phyloP scores from a whole-genome alignment of 306 rosid genomes.

The Spatholobus suberectus region DNA sequence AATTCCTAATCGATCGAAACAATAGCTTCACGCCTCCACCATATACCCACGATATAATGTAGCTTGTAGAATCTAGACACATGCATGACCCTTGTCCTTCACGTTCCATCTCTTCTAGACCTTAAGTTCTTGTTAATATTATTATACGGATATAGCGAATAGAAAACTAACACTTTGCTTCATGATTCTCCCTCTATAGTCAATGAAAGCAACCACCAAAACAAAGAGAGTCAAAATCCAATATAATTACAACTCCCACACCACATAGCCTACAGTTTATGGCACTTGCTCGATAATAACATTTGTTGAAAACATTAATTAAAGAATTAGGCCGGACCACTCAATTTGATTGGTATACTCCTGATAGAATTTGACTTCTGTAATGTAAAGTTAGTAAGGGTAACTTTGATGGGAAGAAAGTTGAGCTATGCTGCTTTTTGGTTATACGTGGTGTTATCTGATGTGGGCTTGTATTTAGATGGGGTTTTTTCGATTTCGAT shows the following conservation, averaged over 20 bases:
- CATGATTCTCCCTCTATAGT: neutral
- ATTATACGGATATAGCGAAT: slow-evolving; percentile 5
- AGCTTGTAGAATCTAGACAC: slow-evolving; percentile 38
- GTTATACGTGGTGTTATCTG: too few species aligned
- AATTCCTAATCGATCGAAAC: slow-evolving; percentile 16
- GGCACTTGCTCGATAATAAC: slow-evolving; percentile 22
- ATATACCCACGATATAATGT: neutral
- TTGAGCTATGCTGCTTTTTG: too few species aligned
- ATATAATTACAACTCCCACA: slow-evolving; percentile 27
- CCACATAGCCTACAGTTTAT: slow-evolving; percentile 18
- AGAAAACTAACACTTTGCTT: slow-evolving; percentile 31
- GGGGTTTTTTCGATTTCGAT: too few species aligned
- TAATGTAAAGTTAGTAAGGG: too few species aligned
- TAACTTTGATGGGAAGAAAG: too few species aligned
- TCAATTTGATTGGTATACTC: too few species aligned
- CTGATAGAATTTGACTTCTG: too few species aligned
- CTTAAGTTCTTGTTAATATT: slow-evolving; percentile 7
- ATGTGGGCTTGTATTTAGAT: too few species aligned
- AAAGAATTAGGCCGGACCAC: too few species aligned
- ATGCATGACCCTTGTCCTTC: slow-evolving; percentile 13
- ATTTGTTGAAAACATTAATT: neutral
- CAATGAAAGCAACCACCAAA: slow-evolving; percentile 37
- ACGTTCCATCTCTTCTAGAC: slow-evolving; percentile 23
- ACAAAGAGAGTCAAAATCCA: neutral
- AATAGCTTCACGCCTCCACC: slow-evolving; percentile 9